Conservation (phyloP, 768 basidiomycete species). For the Rhizopogon sp. region DNA sequence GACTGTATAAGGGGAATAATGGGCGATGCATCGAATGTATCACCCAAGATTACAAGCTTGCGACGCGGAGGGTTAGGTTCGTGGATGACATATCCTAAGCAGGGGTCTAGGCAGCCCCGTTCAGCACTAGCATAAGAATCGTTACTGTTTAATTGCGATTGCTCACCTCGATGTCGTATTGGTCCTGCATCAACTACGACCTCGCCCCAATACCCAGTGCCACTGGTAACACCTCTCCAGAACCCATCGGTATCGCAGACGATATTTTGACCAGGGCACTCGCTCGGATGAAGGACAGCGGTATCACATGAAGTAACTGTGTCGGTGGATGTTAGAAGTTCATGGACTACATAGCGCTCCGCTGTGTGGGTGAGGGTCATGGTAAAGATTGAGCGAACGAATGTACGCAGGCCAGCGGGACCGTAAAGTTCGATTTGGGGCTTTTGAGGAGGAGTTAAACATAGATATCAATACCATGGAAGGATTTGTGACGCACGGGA, state of each 20-base stretch:
- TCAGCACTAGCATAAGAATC: background rate
- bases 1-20: slow-evolving; percentile 50
- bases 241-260: slow-evolving; percentile 49
- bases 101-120: slow-evolving; percentile 48
- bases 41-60: slow-evolving; percentile 73
- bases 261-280: slow-evolving; percentile 60
- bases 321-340: slow-evolving; percentile 61
- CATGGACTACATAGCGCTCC: slow-evolving; percentile 71
- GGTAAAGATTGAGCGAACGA: slow-evolving; percentile 65
- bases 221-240: slow-evolving; percentile 54
- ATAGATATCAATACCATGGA: background rate
- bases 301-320: slow-evolving; percentile 44
- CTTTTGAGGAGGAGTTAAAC: slow-evolving; percentile 16
- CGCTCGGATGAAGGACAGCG: slow-evolving; percentile 53
- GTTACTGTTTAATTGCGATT: background rate
- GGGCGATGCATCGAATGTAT: slow-evolving; percentile 61
- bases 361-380: slow-evolving; percentile 60
- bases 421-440: slow-evolving; percentile 72
- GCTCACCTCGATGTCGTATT: slow-evolving; percentile 68
- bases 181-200: slow-evolving; percentile 70
- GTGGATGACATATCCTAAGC: slow-evolving; percentile 71
- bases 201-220: slow-evolving; percentile 33
- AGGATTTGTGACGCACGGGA: slow-evolving; percentile 4
- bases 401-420: slow-evolving; percentile 69
- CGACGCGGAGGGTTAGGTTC: slow-evolving; percentile 48